These are phyloP conservation scores for Termitomyces sp. DNA, from an alignment of 768 basidiomycete species.

Conservation along the genomic window DNA sequence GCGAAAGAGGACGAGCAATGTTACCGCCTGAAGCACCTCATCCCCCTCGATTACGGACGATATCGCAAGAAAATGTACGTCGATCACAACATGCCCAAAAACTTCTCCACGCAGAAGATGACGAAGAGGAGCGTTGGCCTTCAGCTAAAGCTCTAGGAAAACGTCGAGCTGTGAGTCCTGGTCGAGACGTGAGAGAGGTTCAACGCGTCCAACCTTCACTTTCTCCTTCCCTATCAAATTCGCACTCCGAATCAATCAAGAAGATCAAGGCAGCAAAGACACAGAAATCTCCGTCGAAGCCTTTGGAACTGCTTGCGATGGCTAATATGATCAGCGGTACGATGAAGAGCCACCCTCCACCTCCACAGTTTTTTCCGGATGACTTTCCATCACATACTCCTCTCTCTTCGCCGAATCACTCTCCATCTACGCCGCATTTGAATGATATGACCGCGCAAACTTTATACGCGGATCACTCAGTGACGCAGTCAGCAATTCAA, in stretches of 20 bases:
- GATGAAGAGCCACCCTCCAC: not conserved
- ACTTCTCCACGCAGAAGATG: not conserved
- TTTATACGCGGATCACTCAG: not conserved
- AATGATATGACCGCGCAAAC: not conserved
- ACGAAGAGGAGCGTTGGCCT: slow-evolving; percentile 7
- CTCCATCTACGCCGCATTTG: not conserved
- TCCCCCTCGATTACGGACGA: not conserved
- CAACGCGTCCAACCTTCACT: not conserved
- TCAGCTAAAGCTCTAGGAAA: slow-evolving; percentile 31
- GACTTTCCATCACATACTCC: not conserved
- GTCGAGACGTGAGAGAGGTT: not conserved
- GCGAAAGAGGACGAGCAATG: not conserved
- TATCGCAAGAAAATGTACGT: not conserved
- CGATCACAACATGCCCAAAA: not conserved
- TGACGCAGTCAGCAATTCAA: not conserved
- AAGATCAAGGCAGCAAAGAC: not conserved
- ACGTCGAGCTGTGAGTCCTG: slow-evolving; percentile 18
- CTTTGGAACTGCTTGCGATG: not conserved
- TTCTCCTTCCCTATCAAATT: not conserved
- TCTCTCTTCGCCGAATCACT: not conserved
- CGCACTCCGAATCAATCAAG: not conserved
- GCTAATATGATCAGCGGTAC: not conserved
- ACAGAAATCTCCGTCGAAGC: too few species aligned
- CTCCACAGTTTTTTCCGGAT: not conserved
- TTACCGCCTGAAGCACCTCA: not conserved